Evolutionary conservation across 169 alveolate genomes (phyloP).

Genomic region (Condylostoma magnum): DNA sequence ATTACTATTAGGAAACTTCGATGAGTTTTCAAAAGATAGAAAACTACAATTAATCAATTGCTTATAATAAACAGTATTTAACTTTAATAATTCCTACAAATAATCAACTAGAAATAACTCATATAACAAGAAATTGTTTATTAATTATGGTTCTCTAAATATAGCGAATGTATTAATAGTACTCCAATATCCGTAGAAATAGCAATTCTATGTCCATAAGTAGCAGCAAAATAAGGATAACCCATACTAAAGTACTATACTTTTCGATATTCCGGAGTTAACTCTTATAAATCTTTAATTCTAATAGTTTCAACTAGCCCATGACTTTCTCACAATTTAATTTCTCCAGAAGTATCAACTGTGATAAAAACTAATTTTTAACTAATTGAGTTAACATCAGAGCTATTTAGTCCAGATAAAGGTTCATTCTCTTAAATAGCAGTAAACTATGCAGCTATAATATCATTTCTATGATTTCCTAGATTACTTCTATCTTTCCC

Average conservation of each 20-base stretch:
- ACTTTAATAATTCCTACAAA: no score
- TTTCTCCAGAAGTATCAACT: conserved; percentile 5
- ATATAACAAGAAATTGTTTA: no score
- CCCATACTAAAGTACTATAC: conserved; percentile 25
- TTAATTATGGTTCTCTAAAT: no score
- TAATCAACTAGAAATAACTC: no score
- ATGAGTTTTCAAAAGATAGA: no score
- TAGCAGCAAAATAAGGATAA: conserved; percentile 8
- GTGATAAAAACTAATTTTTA: background rate
- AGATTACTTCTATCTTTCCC: background rate
- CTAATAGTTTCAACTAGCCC: background rate
- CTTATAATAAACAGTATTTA: no score
- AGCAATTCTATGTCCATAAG: conserved; percentile 4
- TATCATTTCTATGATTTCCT: background rate
- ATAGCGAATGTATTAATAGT: no score
- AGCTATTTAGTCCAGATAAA: background rate
- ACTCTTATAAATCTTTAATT: background rate
- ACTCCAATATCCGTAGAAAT: conserved; percentile 25
- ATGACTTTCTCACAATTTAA: background rate
- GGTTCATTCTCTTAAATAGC: background rate
- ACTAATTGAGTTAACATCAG: background rate
- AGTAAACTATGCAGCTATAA: background rate
- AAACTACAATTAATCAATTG: no score
- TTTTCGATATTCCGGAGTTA: background rate
- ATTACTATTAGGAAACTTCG: no score